Evolutionary conservation across 2,329 filamentous ascomycete genomes (phyloP), one percentile per base, ranked within the genome.

Genomic region (Colletotrichum viniferum): DNA sequence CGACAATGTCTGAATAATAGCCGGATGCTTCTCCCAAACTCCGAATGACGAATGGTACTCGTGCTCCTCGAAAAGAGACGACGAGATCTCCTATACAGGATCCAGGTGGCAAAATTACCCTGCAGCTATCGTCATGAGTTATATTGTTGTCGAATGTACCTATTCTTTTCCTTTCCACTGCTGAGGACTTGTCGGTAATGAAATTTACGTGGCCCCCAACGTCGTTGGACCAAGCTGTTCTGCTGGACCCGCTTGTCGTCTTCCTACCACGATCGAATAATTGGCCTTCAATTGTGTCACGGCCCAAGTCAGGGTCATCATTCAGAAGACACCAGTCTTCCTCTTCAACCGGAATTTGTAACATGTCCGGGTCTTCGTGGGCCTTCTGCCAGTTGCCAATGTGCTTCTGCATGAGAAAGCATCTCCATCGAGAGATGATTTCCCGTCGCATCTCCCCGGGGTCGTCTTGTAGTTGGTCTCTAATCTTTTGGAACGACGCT

Each of bases 161-260:
- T 2, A 62, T 32, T n/a, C 18, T 34, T 13, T 30, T 62, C 12
- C 60, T 30, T 14, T 62, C 60, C 12, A 62, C 13, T n/a, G 28
- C 60, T n/a, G 60, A 62, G 26, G 28, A 32, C 12, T 16, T 62
- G n/a, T 62, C 60, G 18, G 12, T 12, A 0, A 62, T 34, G 28
- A 10, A 32, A n/a, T 32, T 62, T 0, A 13, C 21, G 13, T 21
- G 26, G 8, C 36, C 0, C 30, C 60, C 28, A 0, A 0, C 4
- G 3, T 30, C 30, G 0, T 0, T 16, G 4, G 34, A 36, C 61
- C 61, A 63, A n/a, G 61, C 61, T 5, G 21, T 14, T 6, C 43
- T 48, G 13, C 43, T n/a, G 5, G 43, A 13, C 10, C n/a, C 43
- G n/a, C 43, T 10, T 0, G 43, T 48, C 13, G 61, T 63, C 21